phyloP scores from a whole-genome alignment of 805 yeast genomes.

The Yarrowia sp. region DNA sequence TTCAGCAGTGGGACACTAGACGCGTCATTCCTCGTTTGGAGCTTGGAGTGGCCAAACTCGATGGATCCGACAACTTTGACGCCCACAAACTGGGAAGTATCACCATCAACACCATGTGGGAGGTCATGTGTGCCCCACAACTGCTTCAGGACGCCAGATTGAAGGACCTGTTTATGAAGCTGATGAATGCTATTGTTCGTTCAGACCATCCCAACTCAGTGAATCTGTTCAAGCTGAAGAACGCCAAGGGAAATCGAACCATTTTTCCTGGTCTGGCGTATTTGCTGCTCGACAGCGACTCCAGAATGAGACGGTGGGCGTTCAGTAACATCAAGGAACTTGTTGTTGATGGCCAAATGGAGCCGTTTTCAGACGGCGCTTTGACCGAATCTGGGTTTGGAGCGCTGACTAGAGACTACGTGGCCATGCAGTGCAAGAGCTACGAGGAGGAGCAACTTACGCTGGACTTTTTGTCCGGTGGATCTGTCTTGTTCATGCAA shows the following conservation, averaged over 20 bases:
- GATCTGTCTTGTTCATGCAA: conserved; percentile 23
- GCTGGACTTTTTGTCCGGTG: conserved; percentile 27
- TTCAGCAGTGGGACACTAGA: conserved; percentile 23
- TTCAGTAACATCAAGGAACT: conserved; percentile 26
- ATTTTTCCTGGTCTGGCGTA: conserved; percentile 19
- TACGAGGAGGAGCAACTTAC: conserved; percentile 19
- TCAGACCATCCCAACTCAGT: conserved; percentile 16
- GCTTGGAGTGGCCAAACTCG: conserved; percentile 5
- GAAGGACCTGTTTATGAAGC: conserved; percentile 9
- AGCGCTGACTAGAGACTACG: conserved; percentile 1
- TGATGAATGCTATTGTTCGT: conserved; percentile 1
- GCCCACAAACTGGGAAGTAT: neutral
- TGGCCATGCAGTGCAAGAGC: conserved; percentile 5
- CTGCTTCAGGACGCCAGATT: conserved; percentile 1
- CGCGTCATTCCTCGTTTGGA: conserved; percentile 23
- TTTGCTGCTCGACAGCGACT: conserved; percentile 15
- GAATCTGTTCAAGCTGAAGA: conserved; percentile 10
- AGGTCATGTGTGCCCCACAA: conserved; percentile 20
- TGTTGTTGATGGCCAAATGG: conserved; percentile 14
- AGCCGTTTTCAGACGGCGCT: conserved; percentile 23
- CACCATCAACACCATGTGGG: conserved; percentile 35
- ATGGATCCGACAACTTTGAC: neutral
- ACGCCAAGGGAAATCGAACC: neutral
- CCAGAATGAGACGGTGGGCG: conserved; percentile 23
- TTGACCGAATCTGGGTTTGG: conserved; percentile 5